Base-by-base conservation (phyloP, 2,329 filamentous ascomycete species). In the Talaromyces amestolkiae region DNA sequence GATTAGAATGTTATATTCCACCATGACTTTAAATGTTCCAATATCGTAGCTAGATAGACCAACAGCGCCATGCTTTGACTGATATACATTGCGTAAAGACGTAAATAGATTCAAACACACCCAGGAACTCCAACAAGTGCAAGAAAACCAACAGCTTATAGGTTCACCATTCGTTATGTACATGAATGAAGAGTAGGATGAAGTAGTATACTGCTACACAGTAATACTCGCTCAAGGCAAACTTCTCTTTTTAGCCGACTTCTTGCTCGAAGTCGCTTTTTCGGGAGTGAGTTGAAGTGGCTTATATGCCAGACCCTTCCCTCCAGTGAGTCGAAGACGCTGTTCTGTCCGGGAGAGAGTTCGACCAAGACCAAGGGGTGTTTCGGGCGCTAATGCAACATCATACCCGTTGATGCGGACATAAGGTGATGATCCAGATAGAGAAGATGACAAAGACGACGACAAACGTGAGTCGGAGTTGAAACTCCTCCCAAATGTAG, bases 331-430 rank as follows among this genome's bases (percentile, higher is more conserved):
- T 43, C 79, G 72, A 37, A 81, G 79, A 35, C 80, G 72, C 68
- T 78, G 73, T 66, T 82, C 80, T 0, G 79, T 80, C 19, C 79
- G 75, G 53, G 79, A 81, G 63, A 82, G 69, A 9, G 74, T 76
- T 37, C 76, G 72, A 5, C 78, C 78, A 5, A 78, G 70, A 11
- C 78, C 79, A 27, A 77, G 70, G 17, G 76, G 73, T 1, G 72
- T 74, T 45, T 76, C 73, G 22, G 78, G 77, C 10, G 77, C 77
- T 64, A 80, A 73, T 2, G 78, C 76, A 59, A 81, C 76, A 58
- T 80, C 73, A 64, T 79, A 78, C 7, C 79, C 77, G 61, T 79
- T 77, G 35, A 75, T 70, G 33, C 61, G 68, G 22, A 70, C 68
- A 61, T 73, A 39, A 33, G 74, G 70, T 31, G 76, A 76, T 43